Percentiles rank a stretch among this genome's conserved stretches.
phyloP scores from a whole-genome alignment of 1,139 yeast species.

The Candida buenavistaensis region DNA sequence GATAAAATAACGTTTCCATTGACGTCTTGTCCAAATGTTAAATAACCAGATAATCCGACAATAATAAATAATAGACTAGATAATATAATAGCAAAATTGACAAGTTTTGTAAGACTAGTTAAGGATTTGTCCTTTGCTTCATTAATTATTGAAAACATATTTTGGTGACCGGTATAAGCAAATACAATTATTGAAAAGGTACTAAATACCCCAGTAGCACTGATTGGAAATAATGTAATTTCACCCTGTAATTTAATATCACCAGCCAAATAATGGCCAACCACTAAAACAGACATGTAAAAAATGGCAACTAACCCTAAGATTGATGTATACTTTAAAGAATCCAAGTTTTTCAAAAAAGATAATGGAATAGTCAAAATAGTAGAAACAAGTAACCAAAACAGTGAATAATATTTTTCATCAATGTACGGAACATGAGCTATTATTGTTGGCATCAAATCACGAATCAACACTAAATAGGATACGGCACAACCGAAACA shows the following conservation, averaged over 20 bases:
- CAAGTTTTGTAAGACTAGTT: conserved; percentile 50
- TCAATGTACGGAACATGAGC: conserved; percentile 23
- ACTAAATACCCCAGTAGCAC: conserved; percentile 61
- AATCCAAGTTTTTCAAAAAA: conserved; percentile 44
- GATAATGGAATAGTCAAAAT: conserved; percentile 42
- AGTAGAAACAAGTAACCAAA: conserved; percentile 41
- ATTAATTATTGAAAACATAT: conserved; percentile 50
- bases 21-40: conserved; percentile 46
- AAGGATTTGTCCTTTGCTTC: conserved; percentile 58
- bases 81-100: conserved; percentile 50
- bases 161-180: conserved; percentile 52
- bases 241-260: conserved; percentile 58
- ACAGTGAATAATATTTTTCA: conserved; percentile 24
- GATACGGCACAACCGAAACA: conserved; percentile 57
- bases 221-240: conserved; percentile 57
- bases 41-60: conserved; percentile 46
- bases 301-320: conserved; percentile 42
- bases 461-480: conserved; percentile 47
- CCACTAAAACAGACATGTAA: conserved; percentile 40
- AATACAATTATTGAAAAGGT: conserved; percentile 51
- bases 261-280: conserved; percentile 32
- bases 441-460: conserved; percentile 44
- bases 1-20: conserved; percentile 78
- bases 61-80: conserved; percentile 35
- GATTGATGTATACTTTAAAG: conserved; percentile 45